Evolutionary conservation across 169 alveolate species (phyloP).

Genomic region (Plasmodium blacklocki): DNA sequence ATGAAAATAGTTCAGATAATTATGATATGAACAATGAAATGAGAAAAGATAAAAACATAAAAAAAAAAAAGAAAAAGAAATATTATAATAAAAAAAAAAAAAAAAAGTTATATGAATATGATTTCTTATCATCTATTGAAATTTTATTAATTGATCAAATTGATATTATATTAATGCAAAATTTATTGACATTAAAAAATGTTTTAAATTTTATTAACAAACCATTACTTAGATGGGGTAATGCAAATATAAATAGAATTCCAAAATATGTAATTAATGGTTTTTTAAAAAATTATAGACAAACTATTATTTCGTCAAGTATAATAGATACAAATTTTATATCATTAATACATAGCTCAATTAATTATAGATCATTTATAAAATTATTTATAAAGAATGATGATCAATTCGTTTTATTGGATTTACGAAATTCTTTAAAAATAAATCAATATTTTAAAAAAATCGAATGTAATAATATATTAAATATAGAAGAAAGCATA

Average conservation of each 20-base stretch:
- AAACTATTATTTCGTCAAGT: constrained; percentile 64
- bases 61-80: constrained; percentile 10
- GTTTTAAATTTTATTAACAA: constrained; percentile 63
- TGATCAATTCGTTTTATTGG: constrained; percentile 24
- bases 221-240: constrained; percentile 70
- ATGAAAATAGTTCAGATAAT: constrained; percentile 17
- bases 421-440: constrained; percentile 22
- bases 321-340: constrained; percentile 58
- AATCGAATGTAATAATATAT: constrained; percentile 41
- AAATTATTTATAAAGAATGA: constrained; percentile 45
- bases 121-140: constrained; percentile 91
- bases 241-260: constrained; percentile 61
- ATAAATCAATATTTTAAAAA: constrained; percentile 65
- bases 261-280: constrained; percentile 69
- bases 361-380: constrained; percentile 42
- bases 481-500: constrained; percentile 63
- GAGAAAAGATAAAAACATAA: background rate
- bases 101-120: constrained; percentile 79
- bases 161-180: constrained; percentile 90
- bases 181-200: constrained; percentile 78
- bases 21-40: constrained; percentile 4
- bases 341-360: constrained; percentile 35
- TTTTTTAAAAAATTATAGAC: constrained; percentile 65
- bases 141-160: constrained; percentile 87
- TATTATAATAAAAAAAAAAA: constrained; percentile 7